Base-by-base conservation (phyloP, 2,329 filamentous ascomycete species). In the Capronia coronata region DNA sequence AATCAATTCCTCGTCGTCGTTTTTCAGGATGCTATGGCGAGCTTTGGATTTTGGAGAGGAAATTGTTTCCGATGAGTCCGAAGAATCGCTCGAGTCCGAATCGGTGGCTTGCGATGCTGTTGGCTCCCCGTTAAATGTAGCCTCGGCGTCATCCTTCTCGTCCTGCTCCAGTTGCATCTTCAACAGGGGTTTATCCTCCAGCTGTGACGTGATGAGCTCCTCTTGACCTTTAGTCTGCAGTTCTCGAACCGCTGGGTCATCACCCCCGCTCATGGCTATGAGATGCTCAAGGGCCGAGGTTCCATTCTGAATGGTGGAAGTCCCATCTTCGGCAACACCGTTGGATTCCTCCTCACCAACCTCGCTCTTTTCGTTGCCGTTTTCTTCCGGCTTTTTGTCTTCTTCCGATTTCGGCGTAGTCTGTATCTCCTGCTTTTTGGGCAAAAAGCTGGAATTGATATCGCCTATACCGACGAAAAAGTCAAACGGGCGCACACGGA, bases 391-490 rank as follows among this genome's bases (percentile, higher is more conserved):
- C 14, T 56, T 51, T 52, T 64, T 64, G 21, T 23, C 21, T n/a
- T 56, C 46, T n/a, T 56, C 46, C n/a, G 61, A 54, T 29, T 63
- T 64, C 29, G 61, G 83, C 75, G 59, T 78, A 69, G 51, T 77
- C 45, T 65, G 70, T 32, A 71, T 63, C 29, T 73, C 74, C 53
- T 74, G 73, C 55, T 79, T 82, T 67, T 94, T 94, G 0, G 93
- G 93, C 45, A 98, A 68, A 64, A 97, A 98, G 64, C 87, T 95
- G 10, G 91, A 94, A 71, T 98, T 98, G 74, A 98, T 98, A 67
- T 98, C 93, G 55, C 93, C 93, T 56, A 96, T 95, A 13, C 93
- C 93, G 49, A 94, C 87, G 71, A 97, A 98, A 69, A 98, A 98
- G 66, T 97, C 91, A 66, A 95, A 98, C 0, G 91, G 88, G 1